Percentiles rank a stretch among this genome's conserved stretches.
phyloP scores from a whole-genome alignment of 2,329 filamentous ascomycete genomes.

The Pestalotiopsis sp. region DNA sequence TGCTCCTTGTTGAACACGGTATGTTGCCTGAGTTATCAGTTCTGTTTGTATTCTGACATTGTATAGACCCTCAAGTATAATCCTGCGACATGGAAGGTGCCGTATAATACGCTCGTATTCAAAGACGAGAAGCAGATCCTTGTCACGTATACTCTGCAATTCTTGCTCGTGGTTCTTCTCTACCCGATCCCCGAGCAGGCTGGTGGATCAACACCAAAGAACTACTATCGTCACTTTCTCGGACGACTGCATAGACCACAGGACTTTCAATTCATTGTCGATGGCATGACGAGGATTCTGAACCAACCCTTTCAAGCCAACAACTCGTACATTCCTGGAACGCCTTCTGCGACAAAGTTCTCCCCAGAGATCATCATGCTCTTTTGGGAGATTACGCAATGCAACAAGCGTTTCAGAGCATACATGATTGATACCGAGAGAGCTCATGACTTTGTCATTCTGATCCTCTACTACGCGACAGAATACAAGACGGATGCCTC shows the following conservation, averaged over 20 bases:
- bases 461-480: conserved; percentile 90
- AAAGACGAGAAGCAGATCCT: conserved; percentile 89
- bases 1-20: conserved; percentile 95
- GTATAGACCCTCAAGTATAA: conserved; percentile 91
- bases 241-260: conserved; percentile 89
- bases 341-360: conserved; percentile 79
- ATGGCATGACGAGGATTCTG: conserved; percentile 89
- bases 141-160: conserved; percentile 88
- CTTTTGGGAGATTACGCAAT: conserved; percentile 96
- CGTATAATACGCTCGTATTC: conserved; percentile 90
- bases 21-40: conserved; percentile 36
- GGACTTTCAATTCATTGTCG: conserved; percentile 96
- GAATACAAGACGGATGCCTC: conserved; percentile 84
- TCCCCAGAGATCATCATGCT: conserved; percentile 95
- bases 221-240: conserved; percentile 91
- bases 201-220: conserved; percentile 71
- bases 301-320: conserved; percentile 92
- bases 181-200: conserved; percentile 85
- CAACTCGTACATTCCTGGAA: conserved; percentile 83
- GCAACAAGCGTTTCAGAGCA: conserved; percentile 94
- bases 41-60: not conserved
- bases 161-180: conserved; percentile 81
- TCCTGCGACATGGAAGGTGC: conserved; percentile 88
- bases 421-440: conserved; percentile 97
- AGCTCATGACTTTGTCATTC: conserved; percentile 88